phyloP scores from a whole-genome alignment of 2,329 filamentous ascomycete species.

The Didymella lethalis region DNA sequence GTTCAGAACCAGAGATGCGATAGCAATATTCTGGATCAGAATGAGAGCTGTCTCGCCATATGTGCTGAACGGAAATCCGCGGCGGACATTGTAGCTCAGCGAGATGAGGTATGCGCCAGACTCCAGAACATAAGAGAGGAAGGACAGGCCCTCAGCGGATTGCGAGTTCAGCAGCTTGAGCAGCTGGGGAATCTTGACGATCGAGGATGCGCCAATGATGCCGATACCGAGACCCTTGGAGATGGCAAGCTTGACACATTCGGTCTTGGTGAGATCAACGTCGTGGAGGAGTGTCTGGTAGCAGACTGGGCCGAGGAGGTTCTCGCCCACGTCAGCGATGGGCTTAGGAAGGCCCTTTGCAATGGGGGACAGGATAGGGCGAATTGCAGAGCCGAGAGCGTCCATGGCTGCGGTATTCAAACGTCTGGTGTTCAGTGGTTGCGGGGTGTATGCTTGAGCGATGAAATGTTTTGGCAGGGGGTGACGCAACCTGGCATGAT shows the following conservation, averaged over 20 bases:
- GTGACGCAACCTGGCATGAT: conserved; percentile 24
- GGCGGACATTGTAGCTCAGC: conserved; percentile 90
- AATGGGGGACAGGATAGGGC: conserved; percentile 51
- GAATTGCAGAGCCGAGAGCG: conserved; percentile 49
- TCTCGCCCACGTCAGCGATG: conserved; percentile 44
- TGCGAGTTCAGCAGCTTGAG: conserved; percentile 84
- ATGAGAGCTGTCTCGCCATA: conserved; percentile 96
- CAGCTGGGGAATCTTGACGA: conserved; percentile 98
- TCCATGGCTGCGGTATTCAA: conserved; percentile 50
- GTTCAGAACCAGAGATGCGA: conserved; percentile 84
- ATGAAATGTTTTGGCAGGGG: conserved; percentile 19
- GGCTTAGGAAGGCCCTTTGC: conserved; percentile 56
- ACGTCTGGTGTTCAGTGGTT: conserved; percentile 4
- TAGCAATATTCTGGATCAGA: conserved; percentile 88
- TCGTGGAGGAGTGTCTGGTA: conserved; percentile 87
- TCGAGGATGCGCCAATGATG: conserved; percentile 87
- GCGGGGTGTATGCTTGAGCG: conserved; percentile 18
- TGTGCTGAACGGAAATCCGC: conserved; percentile 93
- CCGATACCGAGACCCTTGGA: conserved; percentile 92
- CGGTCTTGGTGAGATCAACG: conserved; percentile 76
- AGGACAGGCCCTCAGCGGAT: conserved; percentile 84
- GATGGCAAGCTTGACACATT: conserved; percentile 87
- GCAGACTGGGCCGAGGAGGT: conserved; percentile 80
- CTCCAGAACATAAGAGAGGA: conserved; percentile 92
- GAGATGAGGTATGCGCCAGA: conserved; percentile 86